Conservation (phyloP, 805 yeast genomes). For the Wickerhamia fluorescens region DNA sequence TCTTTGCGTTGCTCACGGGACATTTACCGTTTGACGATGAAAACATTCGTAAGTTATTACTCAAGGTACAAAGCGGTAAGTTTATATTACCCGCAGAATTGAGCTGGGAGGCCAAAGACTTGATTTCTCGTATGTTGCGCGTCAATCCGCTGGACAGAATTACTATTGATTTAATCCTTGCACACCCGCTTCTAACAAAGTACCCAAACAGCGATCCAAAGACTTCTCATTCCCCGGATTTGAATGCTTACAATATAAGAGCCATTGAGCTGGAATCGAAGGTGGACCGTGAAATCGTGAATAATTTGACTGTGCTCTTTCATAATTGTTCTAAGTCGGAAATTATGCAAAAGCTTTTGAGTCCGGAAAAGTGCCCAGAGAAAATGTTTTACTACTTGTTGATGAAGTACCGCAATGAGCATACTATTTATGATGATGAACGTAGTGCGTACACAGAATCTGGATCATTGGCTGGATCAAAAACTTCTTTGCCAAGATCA, state of each 20-base stretch:
- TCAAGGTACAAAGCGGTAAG: slow-evolving; percentile 88
- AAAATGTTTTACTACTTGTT: slow-evolving; percentile 75
- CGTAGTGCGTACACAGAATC: slow-evolving; percentile 7
- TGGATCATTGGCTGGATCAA: slow-evolving; percentile 5
- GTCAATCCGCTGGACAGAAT: slow-evolving; percentile 81
- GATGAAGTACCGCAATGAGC: slow-evolving; percentile 68
- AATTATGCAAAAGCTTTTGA: slow-evolving; percentile 46
- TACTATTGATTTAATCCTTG: slow-evolving; percentile 64
- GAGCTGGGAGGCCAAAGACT: slow-evolving; percentile 79
- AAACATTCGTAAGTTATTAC: slow-evolving; percentile 74
- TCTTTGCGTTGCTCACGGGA: slow-evolving; percentile 90
- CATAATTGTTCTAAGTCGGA: slow-evolving; percentile 61
- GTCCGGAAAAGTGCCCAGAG: slow-evolving; percentile 59
- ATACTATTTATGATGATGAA: slow-evolving; percentile 21
- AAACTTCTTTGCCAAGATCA: slow-evolving; percentile 32
- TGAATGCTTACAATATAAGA: slow-evolving; percentile 13
- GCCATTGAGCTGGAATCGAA: slow-evolving; percentile 37
- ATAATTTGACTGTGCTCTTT: slow-evolving; percentile 72
- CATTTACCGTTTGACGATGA: slow-evolving; percentile 97
- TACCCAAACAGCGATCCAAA: slow-evolving; percentile 41
- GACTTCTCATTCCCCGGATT: not conserved
- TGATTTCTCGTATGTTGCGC: slow-evolving; percentile 70
- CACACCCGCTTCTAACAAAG: slow-evolving; percentile 75
- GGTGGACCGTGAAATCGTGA: slow-evolving; percentile 67
- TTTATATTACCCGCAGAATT: slow-evolving; percentile 77